Base-by-base conservation (phyloP, 192 early-diverging fungal genomes). In the Allomyces arbusculus region DNA sequence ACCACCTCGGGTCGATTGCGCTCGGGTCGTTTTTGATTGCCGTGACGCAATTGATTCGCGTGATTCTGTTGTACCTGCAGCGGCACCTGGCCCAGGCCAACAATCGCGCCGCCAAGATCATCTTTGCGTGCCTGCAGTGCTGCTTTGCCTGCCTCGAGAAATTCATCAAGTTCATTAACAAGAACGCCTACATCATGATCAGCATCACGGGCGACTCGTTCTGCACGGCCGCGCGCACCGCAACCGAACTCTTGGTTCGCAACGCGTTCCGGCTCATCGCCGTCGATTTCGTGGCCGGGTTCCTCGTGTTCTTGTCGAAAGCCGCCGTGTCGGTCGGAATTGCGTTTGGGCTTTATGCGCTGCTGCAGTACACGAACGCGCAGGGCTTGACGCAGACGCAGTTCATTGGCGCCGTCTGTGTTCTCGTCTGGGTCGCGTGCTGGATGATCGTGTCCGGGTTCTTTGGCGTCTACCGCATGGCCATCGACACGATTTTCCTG, bases 121-220 rank as follows among this genome's bases (percentile, higher is more conserved):
- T 70, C 16, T 28, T 83, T 5, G 69, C 72, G 55, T 79, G 76
- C 67, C 24, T 78, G 23, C 74, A 79, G 63, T 79, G 78, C 68
- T 76, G 69, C 62, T 65, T 78, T 61, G 50, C 24, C n/a, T 68
- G 68, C 62, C n/a, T 83, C 28, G 72, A 73, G 58, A 67, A 63
- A 44, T 24, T 83, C 24, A 62, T 83, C 10, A 78, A 77, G 70
- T 82, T 76, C 66, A 70, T 83, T 68, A 81, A 75, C 69, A 79
- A 80, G 69, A 77, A 83, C 69, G 79, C 78, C 1, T 83, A 83
- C 69, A 80, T 83, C 61, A 62, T 69, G 58, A 78, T 81, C 68
- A 78, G 77, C 22, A 70, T 83, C 33, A 71, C 70, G 62, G 81
- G 81, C 8, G 71, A 76, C 62, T 64, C 70, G 58, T 83, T 83